A percentile compares a stretch with the other conserved stretches of the same genome.
These are phyloP conservation scores for Bryoerythrophyllum caledonicum DNA, from an alignment of 225 moss, liverwort and hornwort genomes.

Conservation along the genomic window DNA sequence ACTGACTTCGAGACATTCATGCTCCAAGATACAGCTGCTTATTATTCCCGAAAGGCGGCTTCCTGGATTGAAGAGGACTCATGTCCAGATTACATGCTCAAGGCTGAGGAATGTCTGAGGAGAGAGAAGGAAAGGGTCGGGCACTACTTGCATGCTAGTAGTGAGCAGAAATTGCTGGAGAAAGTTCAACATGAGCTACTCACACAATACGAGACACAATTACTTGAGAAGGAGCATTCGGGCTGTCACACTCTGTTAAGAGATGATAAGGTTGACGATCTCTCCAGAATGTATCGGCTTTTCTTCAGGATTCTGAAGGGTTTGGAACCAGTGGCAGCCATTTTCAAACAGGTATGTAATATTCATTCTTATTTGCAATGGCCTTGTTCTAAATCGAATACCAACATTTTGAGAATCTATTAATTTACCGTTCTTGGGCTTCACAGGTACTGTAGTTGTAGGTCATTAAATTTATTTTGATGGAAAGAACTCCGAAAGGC, in stretches of 20 bases:
- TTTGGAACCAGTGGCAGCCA: constrained; percentile 90
- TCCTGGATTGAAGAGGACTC: constrained; percentile 99
- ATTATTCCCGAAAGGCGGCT: constrained; percentile 91
- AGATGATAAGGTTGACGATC: constrained; percentile 98
- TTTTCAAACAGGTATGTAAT: constrained; percentile 75
- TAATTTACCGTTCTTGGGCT: background rate
- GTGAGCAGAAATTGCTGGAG: constrained; percentile 78
- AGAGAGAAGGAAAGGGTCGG: constrained; percentile 99
- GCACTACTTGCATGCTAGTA: constrained; percentile 90
- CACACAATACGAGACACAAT: constrained; percentile 84
- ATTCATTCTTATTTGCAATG: background rate
- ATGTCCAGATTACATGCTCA: constrained; percentile 98
- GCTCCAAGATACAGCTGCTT: constrained; percentile 90
- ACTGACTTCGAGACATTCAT: constrained; percentile 88
- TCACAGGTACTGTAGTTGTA: background rate
- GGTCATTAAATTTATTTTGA: background rate
- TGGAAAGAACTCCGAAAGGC: background rate
- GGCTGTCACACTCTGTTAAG: constrained; percentile 87
- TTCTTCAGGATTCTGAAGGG: constrained; percentile 87
- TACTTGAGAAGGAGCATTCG: constrained; percentile 95
- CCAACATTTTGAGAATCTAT: background rate
- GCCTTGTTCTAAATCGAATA: background rate
- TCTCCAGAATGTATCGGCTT: constrained; percentile 93
- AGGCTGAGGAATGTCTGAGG: constrained; percentile 95
- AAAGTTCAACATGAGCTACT: constrained; percentile 95